A percentile compares a stretch with the other conserved stretches of the same genome.
phyloP scores from a whole-genome alignment of 2,329 filamentous ascomycete species.

The Aspergillus clavatus region DNA sequence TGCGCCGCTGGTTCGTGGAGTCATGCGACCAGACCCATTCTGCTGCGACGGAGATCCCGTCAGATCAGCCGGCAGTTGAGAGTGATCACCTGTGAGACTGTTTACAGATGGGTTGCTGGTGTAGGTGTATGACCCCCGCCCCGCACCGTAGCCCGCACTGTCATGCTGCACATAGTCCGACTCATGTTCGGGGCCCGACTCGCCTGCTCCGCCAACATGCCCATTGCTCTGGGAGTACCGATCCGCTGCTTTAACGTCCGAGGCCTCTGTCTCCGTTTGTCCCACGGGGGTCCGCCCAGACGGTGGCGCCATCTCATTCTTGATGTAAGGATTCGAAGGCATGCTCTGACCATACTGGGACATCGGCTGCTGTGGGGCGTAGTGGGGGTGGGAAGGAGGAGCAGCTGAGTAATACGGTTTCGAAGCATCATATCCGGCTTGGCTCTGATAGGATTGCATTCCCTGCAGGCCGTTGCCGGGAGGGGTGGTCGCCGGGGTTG shows the following conservation, averaged over 20 bases:
- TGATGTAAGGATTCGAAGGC: constrained; percentile 61
- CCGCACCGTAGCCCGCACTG: constrained; percentile 64
- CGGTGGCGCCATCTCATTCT: constrained; percentile 85
- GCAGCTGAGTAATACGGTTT: constrained; percentile 73
- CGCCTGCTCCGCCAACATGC: constrained; percentile 53
- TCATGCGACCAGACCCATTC: constrained; percentile 75
- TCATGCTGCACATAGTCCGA: constrained; percentile 84
- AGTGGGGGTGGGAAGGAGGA: constrained; percentile 62
- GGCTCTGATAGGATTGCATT: constrained; percentile 70
- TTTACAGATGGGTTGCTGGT: constrained; percentile 60
- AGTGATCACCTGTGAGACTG: constrained; percentile 64
- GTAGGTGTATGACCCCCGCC: constrained; percentile 73
- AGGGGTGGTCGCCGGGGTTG: constrained; percentile 85
- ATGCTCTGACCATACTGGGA: constrained; percentile 55
- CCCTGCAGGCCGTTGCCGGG: constrained; percentile 71
- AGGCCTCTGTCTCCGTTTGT: constrained; percentile 56
- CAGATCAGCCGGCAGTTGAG: constrained; percentile 77
- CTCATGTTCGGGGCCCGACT: constrained; percentile 64
- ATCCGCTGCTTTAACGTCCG: constrained; percentile 62
- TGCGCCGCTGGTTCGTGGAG: constrained; percentile 71
- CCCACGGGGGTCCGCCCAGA: constrained; percentile 56
- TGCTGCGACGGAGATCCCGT: constrained; percentile 75
- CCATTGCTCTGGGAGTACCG: constrained; percentile 57
- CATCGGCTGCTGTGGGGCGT: constrained; percentile 57
- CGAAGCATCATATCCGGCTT: constrained; percentile 70